These are phyloP conservation scores for Ceratocystis alfenasii DNA, from an alignment of 2,329 filamentous ascomycete species.

Conservation along the genomic window DNA sequence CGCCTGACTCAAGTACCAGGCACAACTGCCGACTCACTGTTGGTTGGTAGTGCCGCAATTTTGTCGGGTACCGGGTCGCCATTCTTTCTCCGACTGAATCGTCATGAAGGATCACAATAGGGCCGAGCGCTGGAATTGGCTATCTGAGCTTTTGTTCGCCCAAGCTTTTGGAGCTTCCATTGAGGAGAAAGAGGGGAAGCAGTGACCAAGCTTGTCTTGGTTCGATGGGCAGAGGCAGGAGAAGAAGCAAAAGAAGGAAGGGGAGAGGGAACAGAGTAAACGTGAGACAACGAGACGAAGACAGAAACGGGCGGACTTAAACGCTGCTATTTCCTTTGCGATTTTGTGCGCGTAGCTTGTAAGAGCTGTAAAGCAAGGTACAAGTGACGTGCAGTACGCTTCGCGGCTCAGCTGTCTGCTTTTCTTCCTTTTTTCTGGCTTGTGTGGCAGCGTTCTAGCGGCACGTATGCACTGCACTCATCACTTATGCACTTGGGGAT, in stretches of 20 bases:
- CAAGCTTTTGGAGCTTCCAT: constrained; percentile 2
- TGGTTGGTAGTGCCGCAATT: not conserved
- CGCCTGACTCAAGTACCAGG: not conserved
- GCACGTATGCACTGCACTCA: not conserved
- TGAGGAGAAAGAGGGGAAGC: not conserved
- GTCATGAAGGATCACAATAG: not conserved
- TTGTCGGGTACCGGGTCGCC: not conserved
- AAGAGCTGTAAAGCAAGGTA: not conserved
- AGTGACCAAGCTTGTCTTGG: not conserved
- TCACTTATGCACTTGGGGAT: too few relatives aligned
- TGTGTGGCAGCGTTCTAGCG: not conserved
- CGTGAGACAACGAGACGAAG: not conserved
- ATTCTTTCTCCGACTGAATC: not conserved
- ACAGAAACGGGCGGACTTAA: not conserved
- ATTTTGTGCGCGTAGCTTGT: not conserved
- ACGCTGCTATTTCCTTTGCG: not conserved
- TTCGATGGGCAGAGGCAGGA: not conserved
- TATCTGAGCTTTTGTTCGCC: not conserved
- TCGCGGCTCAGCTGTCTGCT: not conserved
- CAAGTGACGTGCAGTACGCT: not conserved
- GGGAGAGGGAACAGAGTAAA: not conserved
- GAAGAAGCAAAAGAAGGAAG: not conserved
- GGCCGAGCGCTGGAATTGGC: not conserved
- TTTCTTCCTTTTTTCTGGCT: not conserved
- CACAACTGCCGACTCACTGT: not conserved